Percentiles rank a stretch among this genome's conserved stretches.
Conservation (phyloP, 139 green algal genomes). For the Chlamydomonas asymmetrica region DNA sequence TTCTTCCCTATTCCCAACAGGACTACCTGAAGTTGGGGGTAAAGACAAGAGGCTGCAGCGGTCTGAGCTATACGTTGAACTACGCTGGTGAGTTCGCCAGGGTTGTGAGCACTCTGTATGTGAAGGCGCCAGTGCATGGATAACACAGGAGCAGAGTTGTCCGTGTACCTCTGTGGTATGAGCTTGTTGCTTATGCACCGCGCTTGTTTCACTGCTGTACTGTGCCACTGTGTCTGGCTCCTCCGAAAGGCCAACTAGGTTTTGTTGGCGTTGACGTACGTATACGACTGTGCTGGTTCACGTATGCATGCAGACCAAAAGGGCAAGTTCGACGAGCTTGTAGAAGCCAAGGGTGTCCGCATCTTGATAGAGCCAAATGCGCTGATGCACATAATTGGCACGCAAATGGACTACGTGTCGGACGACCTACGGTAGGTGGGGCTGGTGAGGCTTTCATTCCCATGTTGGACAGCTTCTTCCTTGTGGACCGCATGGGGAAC, state of each 20-base stretch:
- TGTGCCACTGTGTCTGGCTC: too few relatives aligned
- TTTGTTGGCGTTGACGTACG: too few relatives aligned
- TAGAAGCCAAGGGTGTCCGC: conserved; percentile 89
- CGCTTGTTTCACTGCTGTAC: too few relatives aligned
- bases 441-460: neutral
- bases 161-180: too few relatives aligned
- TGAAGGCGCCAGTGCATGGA: too few relatives aligned
- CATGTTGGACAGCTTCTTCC: neutral
- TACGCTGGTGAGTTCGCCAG: conserved; percentile 81
- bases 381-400: conserved; percentile 97
- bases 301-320: conserved; percentile 72
- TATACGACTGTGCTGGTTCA: too few relatives aligned
- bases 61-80: conserved; percentile 96
- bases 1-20: conserved; percentile 56
- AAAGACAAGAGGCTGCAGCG: conserved; percentile 93
- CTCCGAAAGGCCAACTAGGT: too few relatives aligned
- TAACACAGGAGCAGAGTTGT: too few relatives aligned
- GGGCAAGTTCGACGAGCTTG: conserved; percentile 95
- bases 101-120: too few relatives aligned
- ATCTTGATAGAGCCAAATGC: conserved; percentile 94
- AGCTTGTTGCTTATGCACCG: too few relatives aligned
- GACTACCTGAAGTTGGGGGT: conserved; percentile 93
- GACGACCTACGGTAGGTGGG: conserved; percentile 77
- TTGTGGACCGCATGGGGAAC: neutral
- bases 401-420: conserved; percentile 93